phyloP scores from a whole-genome alignment of 768 basidiomycete genomes.

The Trametes sanguinea region DNA sequence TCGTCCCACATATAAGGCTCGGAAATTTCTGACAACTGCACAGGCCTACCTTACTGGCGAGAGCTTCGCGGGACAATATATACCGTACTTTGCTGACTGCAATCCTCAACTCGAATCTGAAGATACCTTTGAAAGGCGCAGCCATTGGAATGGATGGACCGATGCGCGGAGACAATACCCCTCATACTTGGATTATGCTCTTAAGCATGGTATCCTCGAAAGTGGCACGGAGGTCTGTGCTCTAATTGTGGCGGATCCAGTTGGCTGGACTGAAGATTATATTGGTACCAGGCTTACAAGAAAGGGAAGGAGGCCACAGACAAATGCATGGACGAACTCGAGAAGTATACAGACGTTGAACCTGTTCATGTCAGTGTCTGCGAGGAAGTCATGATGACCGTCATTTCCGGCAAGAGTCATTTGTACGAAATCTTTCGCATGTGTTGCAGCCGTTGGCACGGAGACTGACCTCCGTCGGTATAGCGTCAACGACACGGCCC shows the following conservation, averaged over 20 bases:
- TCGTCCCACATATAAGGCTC: not conserved
- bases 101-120: constrained; percentile 61
- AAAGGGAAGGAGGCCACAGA: constrained; percentile 57
- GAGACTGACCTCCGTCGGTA: not conserved
- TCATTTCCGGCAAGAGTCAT: constrained; percentile 39
- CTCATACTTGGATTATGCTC: constrained; percentile 83
- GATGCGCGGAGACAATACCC: constrained; percentile 88
- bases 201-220: constrained; percentile 77
- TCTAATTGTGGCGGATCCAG: too few relatives aligned
- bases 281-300: constrained; percentile 55
- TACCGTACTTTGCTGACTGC: constrained; percentile 93
- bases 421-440: constrained; percentile 27
- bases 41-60: constrained; percentile 97
- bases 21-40: not conserved
- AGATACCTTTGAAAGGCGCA: constrained; percentile 68
- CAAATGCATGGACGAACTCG: constrained; percentile 52
- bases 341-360: constrained; percentile 47
- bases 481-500: constrained; percentile 66
- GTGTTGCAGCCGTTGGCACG: constrained; percentile 34
- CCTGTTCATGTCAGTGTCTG: constrained; percentile 61
- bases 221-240: constrained; percentile 59
- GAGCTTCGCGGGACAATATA: constrained; percentile 96
- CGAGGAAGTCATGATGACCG: constrained; percentile 54
- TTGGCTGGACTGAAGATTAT: too few relatives aligned
- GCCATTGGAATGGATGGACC: constrained; percentile 99